Conservation (phyloP, 75 land plant genomes). For the Selaginella moellendorffii region DNA sequence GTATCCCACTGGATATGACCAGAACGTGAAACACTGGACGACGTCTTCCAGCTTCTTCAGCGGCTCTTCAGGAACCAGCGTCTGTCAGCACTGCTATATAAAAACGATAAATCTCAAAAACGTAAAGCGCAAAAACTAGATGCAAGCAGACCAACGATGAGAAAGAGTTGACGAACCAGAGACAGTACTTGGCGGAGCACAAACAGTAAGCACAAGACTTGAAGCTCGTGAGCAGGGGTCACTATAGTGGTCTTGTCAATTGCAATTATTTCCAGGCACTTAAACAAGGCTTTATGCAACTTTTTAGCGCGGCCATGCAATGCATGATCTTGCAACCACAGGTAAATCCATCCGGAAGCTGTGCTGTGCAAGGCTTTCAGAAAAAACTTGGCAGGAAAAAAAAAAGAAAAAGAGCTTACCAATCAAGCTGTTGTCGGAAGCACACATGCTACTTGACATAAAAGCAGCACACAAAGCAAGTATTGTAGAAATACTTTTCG, state of each 20-base stretch:
- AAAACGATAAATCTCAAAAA: not conserved
- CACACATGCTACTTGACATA: not conserved
- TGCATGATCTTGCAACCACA: constrained; percentile 11
- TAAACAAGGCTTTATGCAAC: not conserved
- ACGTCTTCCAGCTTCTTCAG: not conserved
- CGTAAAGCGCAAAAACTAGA: too few species aligned
- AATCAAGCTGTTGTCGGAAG: not conserved
- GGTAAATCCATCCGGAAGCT: constrained; percentile 10
- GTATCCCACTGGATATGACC: constrained; percentile 13
- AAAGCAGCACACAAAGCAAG: not conserved
- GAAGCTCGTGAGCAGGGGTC: constrained; percentile 11
- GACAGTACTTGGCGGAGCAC: not conserved
- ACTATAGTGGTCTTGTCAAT: not conserved
- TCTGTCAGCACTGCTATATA: not conserved
- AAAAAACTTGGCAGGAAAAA: not conserved
- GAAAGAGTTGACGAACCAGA: too few species aligned
- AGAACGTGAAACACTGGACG: not conserved
- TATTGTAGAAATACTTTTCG: not conserved
- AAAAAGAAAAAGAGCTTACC: not conserved
- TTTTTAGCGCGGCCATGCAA: not conserved
- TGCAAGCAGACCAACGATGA: too few species aligned
- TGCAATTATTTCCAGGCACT: not conserved
- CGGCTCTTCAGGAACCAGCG: not conserved
- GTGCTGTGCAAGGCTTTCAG: not conserved
- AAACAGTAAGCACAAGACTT: constrained; percentile 5